phyloP scores from a whole-genome alignment of 2,329 filamentous ascomycete species.

The Boeremia lycopersici region DNA sequence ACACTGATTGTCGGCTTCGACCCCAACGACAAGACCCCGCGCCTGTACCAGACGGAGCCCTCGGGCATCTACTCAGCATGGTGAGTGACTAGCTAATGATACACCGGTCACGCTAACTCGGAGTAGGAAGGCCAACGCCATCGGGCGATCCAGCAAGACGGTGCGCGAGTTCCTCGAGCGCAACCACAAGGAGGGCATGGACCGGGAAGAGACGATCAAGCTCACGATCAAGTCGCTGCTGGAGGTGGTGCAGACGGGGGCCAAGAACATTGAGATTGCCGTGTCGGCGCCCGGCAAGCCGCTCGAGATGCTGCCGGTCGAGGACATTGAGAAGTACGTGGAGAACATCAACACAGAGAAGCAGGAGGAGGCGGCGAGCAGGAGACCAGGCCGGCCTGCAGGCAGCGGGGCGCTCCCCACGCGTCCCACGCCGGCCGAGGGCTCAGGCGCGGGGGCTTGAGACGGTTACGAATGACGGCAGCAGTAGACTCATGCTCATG shows the following conservation, averaged over 20 bases:
- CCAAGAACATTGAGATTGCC: slow-evolving; percentile 99
- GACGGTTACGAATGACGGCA: slow-evolving; percentile 29
- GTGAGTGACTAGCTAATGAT: slow-evolving; percentile 59
- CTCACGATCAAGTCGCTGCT: slow-evolving; percentile 97
- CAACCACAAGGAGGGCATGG: slow-evolving; percentile 98
- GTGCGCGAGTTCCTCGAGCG: slow-evolving; percentile 98
- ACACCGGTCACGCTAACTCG: slow-evolving; percentile 14
- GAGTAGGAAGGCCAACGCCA: slow-evolving; percentile 95
- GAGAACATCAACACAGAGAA: slow-evolving; percentile 99
- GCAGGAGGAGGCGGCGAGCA: slow-evolving; percentile 96
- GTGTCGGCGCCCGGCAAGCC: slow-evolving; percentile 93
- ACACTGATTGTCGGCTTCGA: slow-evolving; percentile 99
- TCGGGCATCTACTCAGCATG: slow-evolving; percentile 99
- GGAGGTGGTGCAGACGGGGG: slow-evolving; percentile 97
- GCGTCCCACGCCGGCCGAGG: slow-evolving; percentile 56
- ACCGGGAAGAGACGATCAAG: slow-evolving; percentile 93
- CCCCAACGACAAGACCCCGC: slow-evolving; percentile 83
- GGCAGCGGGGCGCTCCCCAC: slow-evolving; percentile 77
- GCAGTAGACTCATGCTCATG: slow-evolving; percentile 28
- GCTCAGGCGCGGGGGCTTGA: slow-evolving; percentile 37
- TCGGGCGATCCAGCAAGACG: slow-evolving; percentile 97
- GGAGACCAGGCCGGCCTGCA: slow-evolving; percentile 71
- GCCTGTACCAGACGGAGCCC: slow-evolving; percentile 98
- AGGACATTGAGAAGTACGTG: slow-evolving; percentile 96
- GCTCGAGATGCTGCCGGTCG: slow-evolving; percentile 91